Conservation (phyloP, 495 filamentous ascomycete genomes). For the Pseudomonodictys pantanalensis region DNA sequence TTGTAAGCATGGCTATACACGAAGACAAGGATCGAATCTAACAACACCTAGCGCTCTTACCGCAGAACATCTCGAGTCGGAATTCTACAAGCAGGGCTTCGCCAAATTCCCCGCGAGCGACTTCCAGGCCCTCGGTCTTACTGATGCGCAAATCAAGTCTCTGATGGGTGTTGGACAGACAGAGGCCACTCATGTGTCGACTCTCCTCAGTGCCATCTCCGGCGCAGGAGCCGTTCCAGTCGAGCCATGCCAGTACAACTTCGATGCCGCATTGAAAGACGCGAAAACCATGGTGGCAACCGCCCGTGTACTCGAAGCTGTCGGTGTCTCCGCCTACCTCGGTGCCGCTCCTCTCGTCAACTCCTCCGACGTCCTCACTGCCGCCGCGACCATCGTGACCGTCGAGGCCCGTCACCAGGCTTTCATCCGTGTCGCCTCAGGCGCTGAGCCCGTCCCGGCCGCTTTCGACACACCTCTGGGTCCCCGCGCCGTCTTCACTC, state of each 20-base stretch:
- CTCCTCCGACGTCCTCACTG: conserved; percentile 52
- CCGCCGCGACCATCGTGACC: conserved; percentile 58
- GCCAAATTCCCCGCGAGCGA: conserved; percentile 57
- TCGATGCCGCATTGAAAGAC: conserved; percentile 53
- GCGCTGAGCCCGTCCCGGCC: conserved; percentile 51
- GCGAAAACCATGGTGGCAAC: conserved; percentile 59
- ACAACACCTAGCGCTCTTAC: conserved; percentile 54
- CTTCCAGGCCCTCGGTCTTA: conserved; percentile 56
- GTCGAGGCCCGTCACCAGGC: conserved; percentile 62
- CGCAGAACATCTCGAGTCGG: conserved; percentile 60
- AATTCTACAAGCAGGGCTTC: conserved; percentile 62
- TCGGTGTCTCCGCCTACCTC: conserved; percentile 58
- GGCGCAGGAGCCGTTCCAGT: conserved; percentile 55
- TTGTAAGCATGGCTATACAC: conserved; percentile 51
- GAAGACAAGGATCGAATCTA: conserved; percentile 9
- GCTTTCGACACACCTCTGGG: conserved; percentile 60
- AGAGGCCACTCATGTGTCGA: conserved; percentile 57
- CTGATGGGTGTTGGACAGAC: conserved; percentile 53
- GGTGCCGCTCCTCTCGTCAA: conserved; percentile 59
- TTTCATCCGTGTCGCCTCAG: conserved; percentile 53
- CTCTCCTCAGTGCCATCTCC: conserved; percentile 54
- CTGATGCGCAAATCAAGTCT: conserved; percentile 47
- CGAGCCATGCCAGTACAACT: conserved; percentile 60
- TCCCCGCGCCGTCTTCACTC: conserved; percentile 58
- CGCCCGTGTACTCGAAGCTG: conserved; percentile 59